These are phyloP conservation scores for Penicillium lividum DNA, from an alignment of 495 filamentous ascomycete genomes.

Conservation along the genomic window DNA sequence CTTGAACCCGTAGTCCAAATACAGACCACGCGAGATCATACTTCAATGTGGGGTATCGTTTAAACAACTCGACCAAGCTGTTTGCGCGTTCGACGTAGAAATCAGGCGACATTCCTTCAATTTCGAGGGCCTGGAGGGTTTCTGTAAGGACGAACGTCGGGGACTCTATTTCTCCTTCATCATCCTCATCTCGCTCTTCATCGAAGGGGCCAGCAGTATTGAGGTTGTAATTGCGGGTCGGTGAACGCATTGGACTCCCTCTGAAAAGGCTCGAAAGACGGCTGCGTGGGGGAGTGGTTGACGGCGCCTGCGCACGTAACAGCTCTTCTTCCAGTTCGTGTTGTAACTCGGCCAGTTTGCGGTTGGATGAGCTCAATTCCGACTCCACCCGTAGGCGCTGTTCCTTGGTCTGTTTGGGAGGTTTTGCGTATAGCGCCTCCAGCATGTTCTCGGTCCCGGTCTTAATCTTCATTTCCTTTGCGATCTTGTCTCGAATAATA, in stretches of 20 bases:
- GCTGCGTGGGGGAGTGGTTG: conserved; percentile 61
- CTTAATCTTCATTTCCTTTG: conserved; percentile 95
- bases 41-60: conserved; percentile 86
- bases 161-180: conserved; percentile 73
- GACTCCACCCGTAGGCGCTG: conserved; percentile 84
- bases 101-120: conserved; percentile 82
- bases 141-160: conserved; percentile 89
- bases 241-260: conserved; percentile 64
- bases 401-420: conserved; percentile 91
- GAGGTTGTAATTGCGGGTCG: conserved; percentile 54
- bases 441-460: conserved; percentile 96
- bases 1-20: conserved; percentile 89
- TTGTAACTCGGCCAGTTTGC: conserved; percentile 80
- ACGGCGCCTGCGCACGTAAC: conserved; percentile 61
- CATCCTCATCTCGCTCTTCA: conserved; percentile 39
- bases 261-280: conserved; percentile 71
- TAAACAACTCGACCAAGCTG: conserved; percentile 88
- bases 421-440: conserved; percentile 91
- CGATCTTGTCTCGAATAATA: conserved; percentile 75
- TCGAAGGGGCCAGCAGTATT: conserved; percentile 40
- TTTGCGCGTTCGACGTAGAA: conserved; percentile 95
- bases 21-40: conserved; percentile 95
- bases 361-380: conserved; percentile 88
- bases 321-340: conserved; percentile 76
- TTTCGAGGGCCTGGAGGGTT: conserved; percentile 81